phyloP scores from a whole-genome alignment of 768 basidiomycete species.

The Ramaria rubella region DNA sequence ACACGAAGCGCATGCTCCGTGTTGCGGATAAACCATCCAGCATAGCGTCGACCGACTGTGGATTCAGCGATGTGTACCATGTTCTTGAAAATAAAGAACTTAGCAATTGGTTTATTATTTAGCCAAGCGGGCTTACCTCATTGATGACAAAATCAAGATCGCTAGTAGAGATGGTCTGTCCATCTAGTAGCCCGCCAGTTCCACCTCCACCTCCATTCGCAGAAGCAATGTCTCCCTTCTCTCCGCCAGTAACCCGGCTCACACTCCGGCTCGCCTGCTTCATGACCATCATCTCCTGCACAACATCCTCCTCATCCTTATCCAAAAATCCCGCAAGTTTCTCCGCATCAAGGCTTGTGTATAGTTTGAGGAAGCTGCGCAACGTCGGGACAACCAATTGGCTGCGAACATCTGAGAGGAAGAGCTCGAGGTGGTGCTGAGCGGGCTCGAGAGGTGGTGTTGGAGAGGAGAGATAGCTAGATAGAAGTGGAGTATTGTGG shows the following conservation, averaged over 20 bases:
- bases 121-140: conserved; percentile 78
- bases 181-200: conserved; percentile 57
- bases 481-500: conserved; percentile 64
- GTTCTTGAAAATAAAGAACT: too few species aligned
- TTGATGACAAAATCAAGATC: conserved; percentile 95
- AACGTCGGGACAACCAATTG: conserved; percentile 77
- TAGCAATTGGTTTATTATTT: too few species aligned
- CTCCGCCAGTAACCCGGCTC: conserved; percentile 50
- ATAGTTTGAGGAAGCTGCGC: conserved; percentile 88
- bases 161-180: conserved; percentile 81
- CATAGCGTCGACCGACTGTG: conserved; percentile 87
- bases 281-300: conserved; percentile 96
- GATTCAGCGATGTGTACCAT: conserved; percentile 97
- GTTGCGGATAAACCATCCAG: conserved; percentile 96
- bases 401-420: conserved; percentile 75
- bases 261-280: conserved; percentile 82
- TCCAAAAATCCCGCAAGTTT: conserved; percentile 92
- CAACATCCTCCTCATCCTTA: conserved; percentile 86
- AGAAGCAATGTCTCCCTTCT: conserved; percentile 43
- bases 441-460: conserved; percentile 58
- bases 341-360: conserved; percentile 85
- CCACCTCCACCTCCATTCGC: conserved; percentile 25
- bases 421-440: conserved; percentile 76
- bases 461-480: conserved; percentile 34
- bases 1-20: conserved; percentile 88